Conservation (phyloP, 305 asterid genomes). For the Fraxinus greggii region DNA sequence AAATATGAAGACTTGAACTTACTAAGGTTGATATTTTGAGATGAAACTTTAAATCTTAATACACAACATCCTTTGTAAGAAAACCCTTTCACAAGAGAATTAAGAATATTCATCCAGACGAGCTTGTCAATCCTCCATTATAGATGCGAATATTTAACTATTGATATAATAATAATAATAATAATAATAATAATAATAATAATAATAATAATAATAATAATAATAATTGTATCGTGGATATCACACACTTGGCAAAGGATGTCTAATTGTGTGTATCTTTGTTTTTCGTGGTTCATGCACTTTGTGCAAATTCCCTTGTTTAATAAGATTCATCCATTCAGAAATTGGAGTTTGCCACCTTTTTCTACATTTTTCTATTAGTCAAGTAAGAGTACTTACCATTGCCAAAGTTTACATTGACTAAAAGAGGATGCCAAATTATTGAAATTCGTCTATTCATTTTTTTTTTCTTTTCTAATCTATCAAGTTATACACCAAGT, state of each 20-base stretch:
- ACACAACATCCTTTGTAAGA: too few relatives aligned
- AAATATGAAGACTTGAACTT: too few relatives aligned
- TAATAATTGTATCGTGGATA: too few relatives aligned
- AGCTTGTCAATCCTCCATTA: too few relatives aligned
- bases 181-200: too few relatives aligned
- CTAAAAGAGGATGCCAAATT: background rate
- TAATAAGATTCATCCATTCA: background rate
- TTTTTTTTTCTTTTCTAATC: background rate
- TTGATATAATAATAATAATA: too few relatives aligned
- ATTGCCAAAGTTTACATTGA: background rate
- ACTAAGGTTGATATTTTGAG: too few relatives aligned
- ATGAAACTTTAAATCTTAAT: too few relatives aligned
- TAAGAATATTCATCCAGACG: too few relatives aligned
- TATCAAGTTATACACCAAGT: background rate
- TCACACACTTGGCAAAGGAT: background rate
- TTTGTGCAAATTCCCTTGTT: background rate
- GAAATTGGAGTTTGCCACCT: background rate
- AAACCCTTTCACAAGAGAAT: background rate
- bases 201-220: too few relatives aligned
- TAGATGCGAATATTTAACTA: too few relatives aligned
- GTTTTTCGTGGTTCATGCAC: background rate
- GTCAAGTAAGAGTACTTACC: background rate
- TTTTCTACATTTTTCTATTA: background rate
- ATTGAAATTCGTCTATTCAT: background rate
- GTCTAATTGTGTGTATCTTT: background rate